phyloP scores from a whole-genome alignment of 2,329 filamentous ascomycete species.

The Penicillium decumbens region DNA sequence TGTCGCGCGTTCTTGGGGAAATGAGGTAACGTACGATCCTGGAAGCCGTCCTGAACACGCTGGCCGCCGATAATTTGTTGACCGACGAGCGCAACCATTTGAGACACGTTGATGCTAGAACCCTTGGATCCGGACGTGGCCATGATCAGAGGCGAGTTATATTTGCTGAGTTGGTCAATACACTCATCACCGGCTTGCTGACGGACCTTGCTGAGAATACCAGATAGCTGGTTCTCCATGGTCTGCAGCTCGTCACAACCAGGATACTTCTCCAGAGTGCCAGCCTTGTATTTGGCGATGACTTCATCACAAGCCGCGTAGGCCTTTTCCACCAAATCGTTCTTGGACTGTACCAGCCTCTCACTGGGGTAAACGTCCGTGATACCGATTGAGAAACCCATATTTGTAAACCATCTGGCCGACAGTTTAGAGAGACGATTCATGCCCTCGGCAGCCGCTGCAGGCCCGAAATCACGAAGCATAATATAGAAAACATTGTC shows the following conservation, averaged over 20 bases:
- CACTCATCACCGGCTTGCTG: constrained; percentile 86
- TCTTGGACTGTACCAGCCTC: constrained; percentile 66
- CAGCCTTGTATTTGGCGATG: constrained; percentile 73
- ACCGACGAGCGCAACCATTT: constrained; percentile 96
- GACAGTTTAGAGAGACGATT: constrained; percentile 88
- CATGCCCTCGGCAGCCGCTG: constrained; percentile 85
- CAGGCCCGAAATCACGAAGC: constrained; percentile 86
- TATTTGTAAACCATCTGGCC: constrained; percentile 79
- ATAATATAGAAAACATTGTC: constrained; percentile 97
- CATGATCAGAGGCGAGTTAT: constrained; percentile 94
- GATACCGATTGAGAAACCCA: constrained; percentile 93
- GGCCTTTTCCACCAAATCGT: constrained; percentile 68
- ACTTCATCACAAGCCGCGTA: constrained; percentile 78
- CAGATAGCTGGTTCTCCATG: constrained; percentile 83
- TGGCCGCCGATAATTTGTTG: constrained; percentile 95
- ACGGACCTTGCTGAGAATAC: constrained; percentile 86
- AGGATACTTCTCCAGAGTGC: constrained; percentile 76
- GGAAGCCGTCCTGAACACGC: constrained; percentile 92
- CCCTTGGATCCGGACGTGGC: constrained; percentile 96
- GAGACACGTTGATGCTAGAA: constrained; percentile 94
- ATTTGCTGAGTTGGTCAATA: constrained; percentile 80
- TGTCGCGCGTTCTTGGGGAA: constrained; percentile 90
- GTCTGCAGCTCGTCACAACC: constrained; percentile 91
- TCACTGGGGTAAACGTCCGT: constrained; percentile 85
- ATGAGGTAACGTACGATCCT: constrained; percentile 89